Evolutionary conservation across 305 asterid species (phyloP).

Genomic region (Striga hermonthica): DNA sequence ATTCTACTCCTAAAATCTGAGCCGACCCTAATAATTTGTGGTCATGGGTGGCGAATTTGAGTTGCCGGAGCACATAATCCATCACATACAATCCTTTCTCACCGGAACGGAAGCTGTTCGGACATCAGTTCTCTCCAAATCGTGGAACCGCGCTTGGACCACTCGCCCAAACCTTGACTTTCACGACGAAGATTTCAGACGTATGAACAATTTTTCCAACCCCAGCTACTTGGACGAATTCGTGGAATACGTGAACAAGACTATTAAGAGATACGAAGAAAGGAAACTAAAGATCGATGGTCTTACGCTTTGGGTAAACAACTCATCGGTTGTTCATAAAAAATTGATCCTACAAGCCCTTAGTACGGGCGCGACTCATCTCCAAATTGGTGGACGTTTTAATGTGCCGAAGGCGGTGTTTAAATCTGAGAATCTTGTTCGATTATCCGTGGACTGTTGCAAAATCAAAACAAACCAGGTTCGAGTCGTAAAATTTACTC

Average conservation of each 20-base stretch:
- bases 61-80: too few relatives aligned
- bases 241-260: neutral
- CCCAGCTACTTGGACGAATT: neutral
- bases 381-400: neutral
- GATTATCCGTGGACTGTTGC: neutral
- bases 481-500: neutral
- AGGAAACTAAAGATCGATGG: neutral
- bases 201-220: neutral
- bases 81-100: neutral
- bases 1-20: too few relatives aligned
- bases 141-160: conserved; percentile 31
- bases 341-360: neutral
- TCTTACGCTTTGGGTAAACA: neutral
- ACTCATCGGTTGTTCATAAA: neutral
- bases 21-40: too few relatives aligned
- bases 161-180: conserved; percentile 28
- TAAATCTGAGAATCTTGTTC: neutral
- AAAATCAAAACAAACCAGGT: neutral
- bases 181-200: neutral
- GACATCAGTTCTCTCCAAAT: conserved; percentile 17
- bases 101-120: conserved; percentile 19
- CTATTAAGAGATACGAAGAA: conserved; percentile 27
- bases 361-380: neutral
- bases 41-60: too few relatives aligned
- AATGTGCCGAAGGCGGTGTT: neutral